Evolutionary conservation across 768 basidiomycete species (phyloP), one percentile per base, ranked within the genome.

Genomic region (Hydnum rufescens): DNA sequence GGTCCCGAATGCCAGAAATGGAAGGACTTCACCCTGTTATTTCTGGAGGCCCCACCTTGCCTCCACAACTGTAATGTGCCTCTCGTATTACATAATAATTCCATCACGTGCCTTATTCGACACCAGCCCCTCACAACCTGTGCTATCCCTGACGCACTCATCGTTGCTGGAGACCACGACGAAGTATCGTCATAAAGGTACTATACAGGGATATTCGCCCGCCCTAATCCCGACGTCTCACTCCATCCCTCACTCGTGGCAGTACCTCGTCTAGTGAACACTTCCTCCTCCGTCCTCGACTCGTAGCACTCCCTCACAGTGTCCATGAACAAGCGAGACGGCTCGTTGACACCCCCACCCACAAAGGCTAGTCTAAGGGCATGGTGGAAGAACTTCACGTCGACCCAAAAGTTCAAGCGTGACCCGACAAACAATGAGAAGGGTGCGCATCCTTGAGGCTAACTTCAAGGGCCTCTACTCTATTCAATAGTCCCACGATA

Each of bases 341-440:
- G 26, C 29, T 50, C 49, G 19, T 42, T 34, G 30, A 16, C 49
- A 18, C 53, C 59, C 30, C n/a, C n/a, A n/a, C 60, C 60, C 2
- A 53, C 58, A 3, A 78, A 71, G 56, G 74, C 76, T 1, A 74
- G 67, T 54, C 74, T 84, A 49, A 81, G 78, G 67, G 74, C 83
- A 5, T 89, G 86, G 85, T 85, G 85, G 80, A 73, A 75, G 44
- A 75, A 78, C 58, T 83, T 88, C 58, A 77, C 74, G 2, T 73
- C 76, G 55, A 69, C 72, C 1, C 80, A 81, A 63, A 74, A 70
- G 57, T 57, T 70, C 16, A 83, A 77, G 68, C 78, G 74, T 59
- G 70, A 76, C 6, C 50, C 44, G 13, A 28, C 8, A 8, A 16
- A 47, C 13, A 13, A 13, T 47, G 44, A 47, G 26, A 47, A 28